Evolutionary conservation across 2,329 filamentous ascomycete species (phyloP).

Genomic region (Teratosphaeria nubilosa): DNA sequence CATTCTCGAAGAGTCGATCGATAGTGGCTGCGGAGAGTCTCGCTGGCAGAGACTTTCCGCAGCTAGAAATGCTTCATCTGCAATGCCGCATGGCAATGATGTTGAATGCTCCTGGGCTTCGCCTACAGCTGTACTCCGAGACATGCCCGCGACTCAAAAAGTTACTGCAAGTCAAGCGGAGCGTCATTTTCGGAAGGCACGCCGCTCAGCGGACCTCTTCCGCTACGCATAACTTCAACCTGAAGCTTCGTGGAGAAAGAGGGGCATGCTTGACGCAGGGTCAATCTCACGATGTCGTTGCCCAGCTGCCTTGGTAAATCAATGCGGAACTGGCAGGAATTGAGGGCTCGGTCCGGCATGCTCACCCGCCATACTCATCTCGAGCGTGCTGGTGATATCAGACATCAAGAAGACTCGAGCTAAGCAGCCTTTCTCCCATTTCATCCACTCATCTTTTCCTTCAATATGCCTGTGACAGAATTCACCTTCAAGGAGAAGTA

Average conservation of each 20-base stretch:
- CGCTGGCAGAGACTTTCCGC: neutral
- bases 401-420: neutral
- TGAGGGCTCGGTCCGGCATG: neutral
- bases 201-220: neutral
- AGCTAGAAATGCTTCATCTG: neutral
- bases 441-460: neutral
- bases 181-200: neutral
- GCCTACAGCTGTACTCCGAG: no score
- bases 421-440: neutral
- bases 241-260: neutral
- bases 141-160: no score
- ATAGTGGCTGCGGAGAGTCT: neutral
- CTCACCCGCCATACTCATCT: neutral
- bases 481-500: constrained; percentile 60
- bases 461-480: constrained; percentile 52
- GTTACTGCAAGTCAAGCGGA: no score
- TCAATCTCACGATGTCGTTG: no score
- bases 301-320: neutral
- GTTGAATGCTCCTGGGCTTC: neutral
- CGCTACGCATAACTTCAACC: neutral
- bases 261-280: neutral
- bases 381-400: neutral
- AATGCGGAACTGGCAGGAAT: neutral
- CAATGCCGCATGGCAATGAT: neutral
- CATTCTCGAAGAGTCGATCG: constrained; percentile 11